Evolutionary conservation across 139 green algal species (phyloP).

Genomic region (Chlorella sorokiniana): DNA sequence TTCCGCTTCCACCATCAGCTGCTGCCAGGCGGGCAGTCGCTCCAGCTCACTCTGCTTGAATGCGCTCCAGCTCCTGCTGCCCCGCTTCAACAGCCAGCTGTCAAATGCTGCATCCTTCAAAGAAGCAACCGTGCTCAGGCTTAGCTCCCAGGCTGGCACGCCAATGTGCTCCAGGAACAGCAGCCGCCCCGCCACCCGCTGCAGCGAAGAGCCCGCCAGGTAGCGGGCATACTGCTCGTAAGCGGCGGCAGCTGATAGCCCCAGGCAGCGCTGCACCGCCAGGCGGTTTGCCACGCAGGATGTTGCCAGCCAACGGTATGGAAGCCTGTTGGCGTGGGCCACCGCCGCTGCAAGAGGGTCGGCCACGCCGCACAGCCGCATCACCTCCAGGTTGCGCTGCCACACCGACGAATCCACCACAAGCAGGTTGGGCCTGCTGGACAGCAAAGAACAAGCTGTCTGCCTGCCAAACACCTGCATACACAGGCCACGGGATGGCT

Average conservation of each 20-base stretch:
- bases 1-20: neutral
- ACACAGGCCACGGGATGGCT: neutral
- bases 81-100: neutral
- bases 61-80: neutral
- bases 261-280: conserved; percentile 15
- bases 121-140: neutral
- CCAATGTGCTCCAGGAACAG: conserved; percentile 4
- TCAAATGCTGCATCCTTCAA: neutral
- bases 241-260: neutral
- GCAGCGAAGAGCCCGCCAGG: neutral
- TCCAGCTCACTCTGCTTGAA: neutral
- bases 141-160: neutral
- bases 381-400: neutral
- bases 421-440: neutral
- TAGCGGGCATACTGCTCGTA: neutral
- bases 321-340: neutral
- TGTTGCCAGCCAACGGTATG: neutral
- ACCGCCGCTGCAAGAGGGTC: neutral
- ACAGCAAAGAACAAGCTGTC: neutral
- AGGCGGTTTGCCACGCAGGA: neutral
- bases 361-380: neutral
- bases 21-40: neutral
- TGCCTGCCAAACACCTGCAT: conserved; percentile 10
- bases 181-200: neutral
- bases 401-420: neutral